Evolutionary conservation across 169 alveolate species (phyloP).

Genomic region (Eimeria brunetti): DNA sequence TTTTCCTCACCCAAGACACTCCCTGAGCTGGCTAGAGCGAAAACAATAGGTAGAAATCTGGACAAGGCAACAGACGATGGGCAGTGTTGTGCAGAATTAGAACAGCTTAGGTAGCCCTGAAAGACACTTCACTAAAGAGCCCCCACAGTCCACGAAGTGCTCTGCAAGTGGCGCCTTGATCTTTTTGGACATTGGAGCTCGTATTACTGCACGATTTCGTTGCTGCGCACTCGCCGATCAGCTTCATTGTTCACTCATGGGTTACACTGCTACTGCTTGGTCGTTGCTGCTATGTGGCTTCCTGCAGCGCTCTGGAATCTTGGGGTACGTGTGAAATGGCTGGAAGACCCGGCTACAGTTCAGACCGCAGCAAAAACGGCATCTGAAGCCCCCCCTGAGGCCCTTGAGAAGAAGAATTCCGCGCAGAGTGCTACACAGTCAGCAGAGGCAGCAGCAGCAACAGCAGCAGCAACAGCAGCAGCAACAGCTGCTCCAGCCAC

Average conservation of each 20-base stretch:
- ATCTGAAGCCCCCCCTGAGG: not conserved
- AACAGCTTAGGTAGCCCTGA: not conserved
- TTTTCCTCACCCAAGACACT: not conserved
- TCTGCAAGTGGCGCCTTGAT: too few species aligned
- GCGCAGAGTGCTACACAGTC: not conserved
- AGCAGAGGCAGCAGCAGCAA: slow-evolving; percentile 23
- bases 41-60: too few species aligned
- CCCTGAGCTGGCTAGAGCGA: not conserved
- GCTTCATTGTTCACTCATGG: not conserved
- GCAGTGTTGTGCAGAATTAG: not conserved
- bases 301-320: slow-evolving; percentile 81
- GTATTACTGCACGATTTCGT: not conserved
- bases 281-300: not conserved
- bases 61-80: not conserved
- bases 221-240: not conserved
- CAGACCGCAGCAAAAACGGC: not conserved
- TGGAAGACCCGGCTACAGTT: slow-evolving; percentile 49
- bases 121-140: not conserved
- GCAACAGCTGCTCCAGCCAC: slow-evolving; percentile 10
- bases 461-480: slow-evolving; percentile 27
- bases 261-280: not conserved
- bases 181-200: not conserved
- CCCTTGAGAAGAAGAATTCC: not conserved
- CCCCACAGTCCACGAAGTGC: too few species aligned
- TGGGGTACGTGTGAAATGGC: slow-evolving; percentile 83